Conservation (phyloP, 2,329 filamentous ascomycete genomes). For the Colletotrichum camelliae region DNA sequence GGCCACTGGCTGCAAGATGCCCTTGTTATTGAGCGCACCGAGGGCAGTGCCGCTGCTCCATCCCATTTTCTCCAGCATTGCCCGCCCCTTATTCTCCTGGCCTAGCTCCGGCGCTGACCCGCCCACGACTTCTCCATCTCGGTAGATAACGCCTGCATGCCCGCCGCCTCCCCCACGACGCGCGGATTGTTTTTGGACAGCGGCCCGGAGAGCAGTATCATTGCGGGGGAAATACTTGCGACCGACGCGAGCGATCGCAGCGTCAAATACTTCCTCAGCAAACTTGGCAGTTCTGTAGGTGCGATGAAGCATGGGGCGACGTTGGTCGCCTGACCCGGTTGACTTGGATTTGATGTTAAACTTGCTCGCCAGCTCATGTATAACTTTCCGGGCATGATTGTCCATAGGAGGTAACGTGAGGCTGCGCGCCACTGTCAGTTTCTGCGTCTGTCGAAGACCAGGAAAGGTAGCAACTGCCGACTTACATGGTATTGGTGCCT, state of each 20-base stretch:
- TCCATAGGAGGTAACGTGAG: conserved; percentile 85
- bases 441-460: background rate
- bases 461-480: background rate
- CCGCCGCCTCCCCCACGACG: conserved; percentile 23
- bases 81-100: conserved; percentile 79
- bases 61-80: conserved; percentile 96
- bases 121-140: conserved; percentile 88
- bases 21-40: conserved; percentile 82
- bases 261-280: conserved; percentile 59
- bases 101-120: conserved; percentile 85
- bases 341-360: conserved; percentile 87
- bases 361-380: conserved; percentile 79
- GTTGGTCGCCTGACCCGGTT: conserved; percentile 71
- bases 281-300: conserved; percentile 70
- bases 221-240: conserved; percentile 62
- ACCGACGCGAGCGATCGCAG: conserved; percentile 48
- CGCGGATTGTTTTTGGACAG: conserved; percentile 6
- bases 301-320: conserved; percentile 80
- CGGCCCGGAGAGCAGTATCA: conserved; percentile 35
- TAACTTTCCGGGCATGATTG: conserved; percentile 73
- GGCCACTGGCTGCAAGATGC: conserved; percentile 83
- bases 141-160: conserved; percentile 61
- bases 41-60: conserved; percentile 89
- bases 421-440: conserved; percentile 44
- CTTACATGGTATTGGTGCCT: conserved; percentile 40